Evolutionary conservation across 1,139 yeast genomes (phyloP).

Genomic region (Candida albicans): DNA sequence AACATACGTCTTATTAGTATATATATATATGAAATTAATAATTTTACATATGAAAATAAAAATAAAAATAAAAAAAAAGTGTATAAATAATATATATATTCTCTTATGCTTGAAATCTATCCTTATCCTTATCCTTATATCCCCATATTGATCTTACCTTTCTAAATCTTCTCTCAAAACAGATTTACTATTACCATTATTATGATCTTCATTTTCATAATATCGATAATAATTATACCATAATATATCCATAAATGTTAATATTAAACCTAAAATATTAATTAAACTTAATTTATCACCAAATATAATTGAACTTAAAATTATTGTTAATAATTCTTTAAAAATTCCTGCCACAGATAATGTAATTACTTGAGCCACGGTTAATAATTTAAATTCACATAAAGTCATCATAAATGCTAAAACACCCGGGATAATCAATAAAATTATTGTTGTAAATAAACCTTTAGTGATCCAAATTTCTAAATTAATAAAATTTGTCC

Average conservation of each 20-base stretch:
- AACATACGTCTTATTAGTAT: neutral
- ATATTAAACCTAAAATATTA: constrained; percentile 71
- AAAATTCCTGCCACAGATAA: constrained; percentile 89
- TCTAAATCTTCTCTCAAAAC: constrained; percentile 1
- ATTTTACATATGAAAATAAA: neutral
- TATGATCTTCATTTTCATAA: constrained; percentile 24
- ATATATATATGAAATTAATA: neutral
- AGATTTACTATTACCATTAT: neutral
- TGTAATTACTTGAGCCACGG: constrained; percentile 82
- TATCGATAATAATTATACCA: constrained; percentile 76
- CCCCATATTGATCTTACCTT: too few species aligned
- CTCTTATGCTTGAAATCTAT: too few species aligned
- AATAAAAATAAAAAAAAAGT: neutral
- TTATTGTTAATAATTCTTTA: constrained; percentile 83
- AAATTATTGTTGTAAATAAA: constrained; percentile 47
- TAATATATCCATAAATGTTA: constrained; percentile 75
- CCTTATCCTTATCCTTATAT: too few species aligned
- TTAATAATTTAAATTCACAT: constrained; percentile 80
- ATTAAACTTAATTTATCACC: constrained; percentile 68
- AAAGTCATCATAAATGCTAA: constrained; percentile 89
- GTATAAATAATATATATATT: too few species aligned
- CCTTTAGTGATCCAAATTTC: constrained; percentile 67
- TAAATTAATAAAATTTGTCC: constrained; percentile 49
- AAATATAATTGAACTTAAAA: constrained; percentile 67
- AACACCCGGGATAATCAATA: constrained; percentile 78